phyloP scores from a whole-genome alignment of 164 flowering plant species.

The Vitis rotundifolia region DNA sequence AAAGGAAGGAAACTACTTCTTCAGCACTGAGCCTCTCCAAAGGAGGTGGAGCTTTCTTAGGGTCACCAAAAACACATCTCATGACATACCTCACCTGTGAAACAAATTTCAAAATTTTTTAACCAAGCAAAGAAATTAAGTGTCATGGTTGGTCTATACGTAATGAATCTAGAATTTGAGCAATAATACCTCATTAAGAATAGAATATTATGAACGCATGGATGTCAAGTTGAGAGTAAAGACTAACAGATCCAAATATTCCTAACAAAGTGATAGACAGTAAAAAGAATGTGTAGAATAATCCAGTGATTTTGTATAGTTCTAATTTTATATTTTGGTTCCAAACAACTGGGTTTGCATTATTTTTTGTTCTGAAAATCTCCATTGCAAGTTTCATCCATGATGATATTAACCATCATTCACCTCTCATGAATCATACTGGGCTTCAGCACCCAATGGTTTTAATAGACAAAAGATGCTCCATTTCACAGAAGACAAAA shows the following conservation, averaged over 20 bases:
- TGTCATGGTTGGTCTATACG: background rate
- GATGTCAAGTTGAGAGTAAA: background rate
- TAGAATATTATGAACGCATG: background rate
- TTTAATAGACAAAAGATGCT: background rate
- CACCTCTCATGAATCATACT: background rate
- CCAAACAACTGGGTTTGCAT: background rate
- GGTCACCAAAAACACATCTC: slow-evolving; percentile 85
- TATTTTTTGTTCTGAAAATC: background rate
- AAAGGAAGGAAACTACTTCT: slow-evolving; percentile 61
- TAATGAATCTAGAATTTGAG: background rate
- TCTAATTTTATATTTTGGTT: too few species aligned
- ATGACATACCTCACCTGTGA: slow-evolving; percentile 91
- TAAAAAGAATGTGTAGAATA: background rate
- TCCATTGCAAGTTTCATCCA: background rate
- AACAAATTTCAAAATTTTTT: slow-evolving; percentile 3
- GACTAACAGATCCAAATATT: background rate
- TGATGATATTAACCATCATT: background rate
- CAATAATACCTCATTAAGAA: background rate
- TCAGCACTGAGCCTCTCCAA: slow-evolving; percentile 76
- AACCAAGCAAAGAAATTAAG: background rate
- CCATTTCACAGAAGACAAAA: background rate
- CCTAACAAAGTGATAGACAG: background rate
- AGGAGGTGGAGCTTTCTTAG: slow-evolving; percentile 94
- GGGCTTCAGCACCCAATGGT: background rate
- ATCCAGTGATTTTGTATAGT: too few species aligned